Evolutionary conservation across 768 basidiomycete genomes (phyloP).

Genomic region (Pluteus cervinus): DNA sequence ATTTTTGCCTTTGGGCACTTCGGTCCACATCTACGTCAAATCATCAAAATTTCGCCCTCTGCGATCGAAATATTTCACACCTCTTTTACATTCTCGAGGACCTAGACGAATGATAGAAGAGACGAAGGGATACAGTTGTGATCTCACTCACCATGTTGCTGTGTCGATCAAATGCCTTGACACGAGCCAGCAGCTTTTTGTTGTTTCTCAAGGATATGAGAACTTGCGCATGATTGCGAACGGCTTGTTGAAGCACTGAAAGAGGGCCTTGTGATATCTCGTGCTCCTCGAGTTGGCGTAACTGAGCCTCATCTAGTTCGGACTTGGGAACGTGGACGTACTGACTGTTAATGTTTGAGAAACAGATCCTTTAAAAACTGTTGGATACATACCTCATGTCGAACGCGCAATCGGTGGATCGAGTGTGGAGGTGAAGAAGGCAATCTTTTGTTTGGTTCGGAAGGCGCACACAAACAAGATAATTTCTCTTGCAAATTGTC

Average conservation of each 20-base stretch:
- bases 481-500: conserved; percentile 17
- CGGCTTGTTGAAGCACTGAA: conserved; percentile 94
- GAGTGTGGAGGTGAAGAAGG: conserved; percentile 7
- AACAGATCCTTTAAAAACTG: conserved; percentile 2
- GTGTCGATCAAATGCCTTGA: conserved; percentile 98
- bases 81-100: conserved; percentile 98
- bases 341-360: conserved; percentile 52
- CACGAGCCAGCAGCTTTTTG: conserved; percentile 92
- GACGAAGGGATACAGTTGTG: conserved; percentile 2
- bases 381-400: conserved; percentile 30
- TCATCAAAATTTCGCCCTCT: conserved; percentile 5
- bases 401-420: background rate
- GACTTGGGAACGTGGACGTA: conserved; percentile 96
- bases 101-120: conserved; percentile 37
- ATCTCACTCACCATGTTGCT: conserved; percentile 83
- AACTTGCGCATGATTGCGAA: conserved; percentile 96
- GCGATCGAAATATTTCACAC: conserved; percentile 29
- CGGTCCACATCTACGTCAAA: conserved; percentile 90
- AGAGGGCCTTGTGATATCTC: conserved; percentile 98
- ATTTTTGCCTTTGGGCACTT: conserved; percentile 94
- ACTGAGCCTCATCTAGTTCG: conserved; percentile 94
- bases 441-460: conserved; percentile 20
- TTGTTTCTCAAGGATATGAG: conserved; percentile 97
- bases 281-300: conserved; percentile 94
- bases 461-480: conserved; percentile 24